Percentiles rank a stretch among this genome's conserved stretches.
Conservation (phyloP, 148 eudicot species). For the Amaranthus palmeri region DNA sequence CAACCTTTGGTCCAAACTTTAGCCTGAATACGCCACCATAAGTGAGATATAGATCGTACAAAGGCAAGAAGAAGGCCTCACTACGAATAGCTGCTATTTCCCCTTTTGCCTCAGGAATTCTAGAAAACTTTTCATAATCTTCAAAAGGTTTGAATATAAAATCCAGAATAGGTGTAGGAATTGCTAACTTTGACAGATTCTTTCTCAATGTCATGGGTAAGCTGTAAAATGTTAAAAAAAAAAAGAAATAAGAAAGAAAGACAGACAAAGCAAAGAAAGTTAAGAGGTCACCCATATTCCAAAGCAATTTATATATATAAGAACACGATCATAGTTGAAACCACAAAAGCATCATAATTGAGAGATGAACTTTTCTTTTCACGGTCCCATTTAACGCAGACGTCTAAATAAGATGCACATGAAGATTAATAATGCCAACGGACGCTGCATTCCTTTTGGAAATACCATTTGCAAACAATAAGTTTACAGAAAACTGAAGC, state of each 20-base stretch:
- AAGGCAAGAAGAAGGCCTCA: slow-evolving; percentile 85
- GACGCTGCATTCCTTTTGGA: background rate
- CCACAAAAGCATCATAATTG: background rate
- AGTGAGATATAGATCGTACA: slow-evolving; percentile 89
- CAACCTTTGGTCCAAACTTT: slow-evolving; percentile 95
- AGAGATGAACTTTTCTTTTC: too few species aligned
- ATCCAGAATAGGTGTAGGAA: slow-evolving; percentile 48
- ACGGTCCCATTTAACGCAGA: background rate
- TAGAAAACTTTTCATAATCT: slow-evolving; percentile 41
- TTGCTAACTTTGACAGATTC: slow-evolving; percentile 58
- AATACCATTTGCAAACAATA: too few species aligned
- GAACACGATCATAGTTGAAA: background rate
- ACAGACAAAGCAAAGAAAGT: slow-evolving; percentile 9
- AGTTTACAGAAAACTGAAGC: too few species aligned
- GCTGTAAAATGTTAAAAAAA: slow-evolving; percentile 28
- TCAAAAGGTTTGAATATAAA: slow-evolving; percentile 45
- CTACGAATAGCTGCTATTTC: slow-evolving; percentile 58
- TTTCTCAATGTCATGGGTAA: slow-evolving; percentile 46
- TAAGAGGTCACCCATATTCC: slow-evolving; percentile 6
- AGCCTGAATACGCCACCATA: slow-evolving; percentile 96
- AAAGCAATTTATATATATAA: background rate
- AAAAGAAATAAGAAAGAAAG: background rate
- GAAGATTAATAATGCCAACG: background rate
- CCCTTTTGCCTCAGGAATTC: slow-evolving; percentile 87
- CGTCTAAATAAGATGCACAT: background rate